These are phyloP conservation scores for Ophiorrhiza pumila DNA, from an alignment of 257 asterid genomes.

Conservation along the genomic window DNA sequence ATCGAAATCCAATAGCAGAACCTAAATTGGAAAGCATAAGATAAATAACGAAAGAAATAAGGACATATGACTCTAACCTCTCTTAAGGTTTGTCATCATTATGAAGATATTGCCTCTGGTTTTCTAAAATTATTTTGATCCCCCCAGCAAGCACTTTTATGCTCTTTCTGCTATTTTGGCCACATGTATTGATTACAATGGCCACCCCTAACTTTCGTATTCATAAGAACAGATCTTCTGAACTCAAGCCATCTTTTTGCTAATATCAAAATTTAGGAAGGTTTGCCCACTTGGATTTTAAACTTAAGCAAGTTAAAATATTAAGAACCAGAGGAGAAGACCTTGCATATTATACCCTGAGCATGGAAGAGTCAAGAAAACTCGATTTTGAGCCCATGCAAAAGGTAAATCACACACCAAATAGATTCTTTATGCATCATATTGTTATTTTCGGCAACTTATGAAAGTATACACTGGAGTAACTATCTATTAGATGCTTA, in stretches of 20 bases:
- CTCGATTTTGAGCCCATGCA: no score
- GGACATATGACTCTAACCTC: neutral
- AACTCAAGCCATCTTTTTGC: neutral
- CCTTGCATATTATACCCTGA: neutral
- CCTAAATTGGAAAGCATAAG: constrained; percentile 37
- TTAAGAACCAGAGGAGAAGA: neutral
- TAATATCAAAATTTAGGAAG: neutral
- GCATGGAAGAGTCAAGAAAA: no score
- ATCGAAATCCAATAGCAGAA: constrained; percentile 87
- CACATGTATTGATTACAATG: neutral
- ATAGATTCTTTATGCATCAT: no score
- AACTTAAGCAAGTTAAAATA: neutral
- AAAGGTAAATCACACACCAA: no score
- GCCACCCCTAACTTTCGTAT: neutral
- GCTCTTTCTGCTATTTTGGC: neutral
- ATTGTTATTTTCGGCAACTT: no score
- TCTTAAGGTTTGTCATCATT: neutral
- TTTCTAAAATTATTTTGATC: neutral
- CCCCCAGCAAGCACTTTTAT: neutral
- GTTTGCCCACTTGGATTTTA: neutral
- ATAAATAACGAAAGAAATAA: neutral
- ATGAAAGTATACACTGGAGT: neutral
- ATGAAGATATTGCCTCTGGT: neutral
- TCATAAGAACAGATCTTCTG: no score
- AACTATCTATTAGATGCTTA: neutral